These are phyloP conservation scores for Begonia peltatifolia DNA, from an alignment of 306 rosid species.

Conservation along the genomic window DNA sequence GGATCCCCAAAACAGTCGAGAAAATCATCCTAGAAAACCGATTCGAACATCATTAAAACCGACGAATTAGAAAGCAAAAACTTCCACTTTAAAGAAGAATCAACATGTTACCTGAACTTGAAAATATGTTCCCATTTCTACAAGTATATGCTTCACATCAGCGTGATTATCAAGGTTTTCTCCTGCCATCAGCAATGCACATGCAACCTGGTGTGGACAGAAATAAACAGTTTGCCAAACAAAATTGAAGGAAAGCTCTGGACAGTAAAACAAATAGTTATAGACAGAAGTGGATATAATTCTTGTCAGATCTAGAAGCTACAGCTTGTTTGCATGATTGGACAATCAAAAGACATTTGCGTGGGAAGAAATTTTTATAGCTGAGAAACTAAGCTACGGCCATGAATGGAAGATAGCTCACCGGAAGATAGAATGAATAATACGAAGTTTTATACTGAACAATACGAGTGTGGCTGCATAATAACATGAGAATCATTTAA, in stretches of 20 bases:
- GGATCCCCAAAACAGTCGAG: conserved; percentile 88
- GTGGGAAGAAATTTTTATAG: background rate
- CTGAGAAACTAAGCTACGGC: background rate
- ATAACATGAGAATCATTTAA: background rate
- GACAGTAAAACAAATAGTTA: too few relatives aligned
- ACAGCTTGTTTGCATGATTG: too few relatives aligned
- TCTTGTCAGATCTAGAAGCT: too few relatives aligned
- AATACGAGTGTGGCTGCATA: conserved; percentile 78
- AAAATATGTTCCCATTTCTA: conserved; percentile 39
- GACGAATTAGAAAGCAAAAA: background rate
- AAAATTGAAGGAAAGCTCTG: too few relatives aligned
- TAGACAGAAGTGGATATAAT: too few relatives aligned
- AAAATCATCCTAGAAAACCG: conserved; percentile 63
- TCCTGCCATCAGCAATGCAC: conserved; percentile 34
- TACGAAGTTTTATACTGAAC: conserved; percentile 92
- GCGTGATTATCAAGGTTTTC: conserved; percentile 22
- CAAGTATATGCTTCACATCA: conserved; percentile 28
- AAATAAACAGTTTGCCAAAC: background rate
- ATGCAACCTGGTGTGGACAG: conserved; percentile 25
- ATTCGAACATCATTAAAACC: background rate
- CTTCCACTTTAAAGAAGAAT: background rate
- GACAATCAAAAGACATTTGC: background rate
- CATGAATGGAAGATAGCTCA: conserved; percentile 18
- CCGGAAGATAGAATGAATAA: conserved; percentile 92
- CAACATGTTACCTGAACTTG: conserved; percentile 31